A percentile compares a stretch with the other conserved stretches of the same genome.
phyloP scores from a whole-genome alignment of 495 filamentous ascomycete genomes.

The Xylaria intraflava region DNA sequence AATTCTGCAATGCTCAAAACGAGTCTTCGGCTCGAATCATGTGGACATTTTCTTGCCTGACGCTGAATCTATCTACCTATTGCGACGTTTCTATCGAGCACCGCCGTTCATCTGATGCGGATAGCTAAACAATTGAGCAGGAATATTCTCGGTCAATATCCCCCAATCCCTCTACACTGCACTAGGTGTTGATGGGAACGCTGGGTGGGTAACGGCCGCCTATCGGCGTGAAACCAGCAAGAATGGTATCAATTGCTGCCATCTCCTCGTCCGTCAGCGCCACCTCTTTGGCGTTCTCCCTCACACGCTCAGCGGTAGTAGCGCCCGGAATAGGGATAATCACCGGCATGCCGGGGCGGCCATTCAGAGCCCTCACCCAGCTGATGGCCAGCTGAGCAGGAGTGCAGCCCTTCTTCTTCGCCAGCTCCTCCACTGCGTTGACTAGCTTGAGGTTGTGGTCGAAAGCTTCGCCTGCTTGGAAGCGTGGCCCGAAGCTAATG shows the following conservation, averaged over 20 bases:
- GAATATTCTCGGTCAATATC: neutral
- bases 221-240: constrained; percentile 35
- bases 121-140: neutral
- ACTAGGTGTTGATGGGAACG: constrained; percentile 29
- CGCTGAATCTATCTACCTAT: constrained; percentile 1
- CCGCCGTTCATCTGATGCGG: neutral
- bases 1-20: constrained; percentile 55
- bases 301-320: constrained; percentile 39
- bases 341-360: constrained; percentile 47
- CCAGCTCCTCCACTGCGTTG: constrained; percentile 57
- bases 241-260: constrained; percentile 42
- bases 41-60: constrained; percentile 28
- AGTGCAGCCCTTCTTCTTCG: constrained; percentile 61
- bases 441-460: constrained; percentile 67
- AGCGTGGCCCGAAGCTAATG: constrained; percentile 54
- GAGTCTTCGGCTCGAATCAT: constrained; percentile 15
- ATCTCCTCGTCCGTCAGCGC: constrained; percentile 44
- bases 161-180: too few species aligned
- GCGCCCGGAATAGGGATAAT: constrained; percentile 85
- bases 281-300: constrained; percentile 44
- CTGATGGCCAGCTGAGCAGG: constrained; percentile 70
- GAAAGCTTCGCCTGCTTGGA: constrained; percentile 58
- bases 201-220: constrained; percentile 36
- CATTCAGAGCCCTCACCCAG: constrained; percentile 55
- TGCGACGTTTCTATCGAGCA: neutral